Evolutionary conservation across 2,329 filamentous ascomycete species (phyloP).

Genomic region (Cercospora sp.): DNA sequence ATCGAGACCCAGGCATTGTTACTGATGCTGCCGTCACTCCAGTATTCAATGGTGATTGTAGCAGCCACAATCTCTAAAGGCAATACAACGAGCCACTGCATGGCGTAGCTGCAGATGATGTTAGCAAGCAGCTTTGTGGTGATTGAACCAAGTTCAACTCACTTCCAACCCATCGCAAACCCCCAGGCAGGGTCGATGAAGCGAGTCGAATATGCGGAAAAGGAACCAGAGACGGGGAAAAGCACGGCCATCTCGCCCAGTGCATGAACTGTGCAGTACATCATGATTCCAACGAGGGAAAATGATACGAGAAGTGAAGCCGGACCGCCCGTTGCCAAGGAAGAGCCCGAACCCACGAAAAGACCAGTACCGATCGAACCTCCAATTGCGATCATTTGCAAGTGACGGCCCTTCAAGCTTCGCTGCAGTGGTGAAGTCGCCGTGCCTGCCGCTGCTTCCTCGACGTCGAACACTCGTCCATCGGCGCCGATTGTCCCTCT

Average conservation of each 20-base stretch:
- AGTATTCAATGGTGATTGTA: conserved; percentile 37
- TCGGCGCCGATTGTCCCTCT: conserved; percentile 51
- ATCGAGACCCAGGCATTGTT: conserved; percentile 38
- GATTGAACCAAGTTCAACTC: background rate
- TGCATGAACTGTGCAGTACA: conserved; percentile 39
- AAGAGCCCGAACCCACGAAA: conserved; percentile 39
- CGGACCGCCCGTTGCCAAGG: conserved; percentile 39
- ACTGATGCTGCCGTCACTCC: conserved; percentile 34
- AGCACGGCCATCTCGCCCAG: conserved; percentile 40
- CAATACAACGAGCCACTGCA: conserved; percentile 39
- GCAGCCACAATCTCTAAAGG: conserved; percentile 40
- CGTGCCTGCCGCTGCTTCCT: conserved; percentile 61
- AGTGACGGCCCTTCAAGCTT: conserved; percentile 74
- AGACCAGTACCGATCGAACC: conserved; percentile 39
- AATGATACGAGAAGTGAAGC: conserved; percentile 39
- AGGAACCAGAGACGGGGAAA: conserved; percentile 41
- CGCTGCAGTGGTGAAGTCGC: conserved; percentile 73
- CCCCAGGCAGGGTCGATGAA: conserved; percentile 41
- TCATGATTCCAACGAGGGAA: conserved; percentile 37
- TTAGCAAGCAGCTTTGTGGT: conserved; percentile 16
- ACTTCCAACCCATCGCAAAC: conserved; percentile 42
- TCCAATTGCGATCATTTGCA: conserved; percentile 93
- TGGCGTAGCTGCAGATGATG: conserved; percentile 31
- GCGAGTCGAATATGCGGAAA: conserved; percentile 39
- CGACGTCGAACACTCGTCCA: conserved; percentile 62